phyloP scores from a whole-genome alignment of 2,329 filamentous ascomycete genomes.

The Aspergillus alliaceus region DNA sequence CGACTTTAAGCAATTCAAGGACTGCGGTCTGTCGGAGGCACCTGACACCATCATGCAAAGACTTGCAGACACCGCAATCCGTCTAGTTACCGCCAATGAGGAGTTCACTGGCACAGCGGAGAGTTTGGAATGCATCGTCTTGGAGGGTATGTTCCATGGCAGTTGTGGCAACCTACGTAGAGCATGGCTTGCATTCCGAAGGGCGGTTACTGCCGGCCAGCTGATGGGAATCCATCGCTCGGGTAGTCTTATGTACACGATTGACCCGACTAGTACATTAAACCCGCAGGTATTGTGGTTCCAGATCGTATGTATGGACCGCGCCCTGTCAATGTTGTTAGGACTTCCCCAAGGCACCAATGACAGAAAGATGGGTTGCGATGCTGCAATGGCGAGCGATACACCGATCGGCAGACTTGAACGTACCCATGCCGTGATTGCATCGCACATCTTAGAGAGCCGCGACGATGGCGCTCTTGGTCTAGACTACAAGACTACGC shows the following conservation, averaged over 20 bases:
- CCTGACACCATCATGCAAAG: not conserved
- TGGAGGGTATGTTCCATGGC: conserved; percentile 1
- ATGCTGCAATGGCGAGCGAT: not conserved
- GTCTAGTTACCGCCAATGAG: not conserved
- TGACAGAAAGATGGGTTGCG: not conserved
- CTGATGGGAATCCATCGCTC: conserved; percentile 7
- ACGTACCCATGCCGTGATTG: not conserved
- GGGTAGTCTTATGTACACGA: not conserved
- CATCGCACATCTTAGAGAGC: not conserved
- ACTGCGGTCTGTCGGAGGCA: not conserved
- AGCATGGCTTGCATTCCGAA: not conserved
- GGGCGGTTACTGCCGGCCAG: conserved; percentile 5
- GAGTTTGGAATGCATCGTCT: conserved; percentile 4
- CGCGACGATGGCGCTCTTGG: not conserved
- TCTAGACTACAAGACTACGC: not conserved
- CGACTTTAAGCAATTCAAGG: not conserved
- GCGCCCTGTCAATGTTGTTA: conserved; percentile 1
- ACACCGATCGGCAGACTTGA: conserved; percentile 4
- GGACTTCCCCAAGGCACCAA: not conserved
- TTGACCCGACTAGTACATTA: not conserved
- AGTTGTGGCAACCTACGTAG: conserved; percentile 6
- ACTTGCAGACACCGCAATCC: not conserved
- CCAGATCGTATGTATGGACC: not conserved
- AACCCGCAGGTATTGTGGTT: conserved; percentile 1
- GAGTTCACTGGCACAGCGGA: conserved; percentile 1